Conservation (phyloP, 1,139 yeast species). For the Scheffersomyces cryptocercus region DNA sequence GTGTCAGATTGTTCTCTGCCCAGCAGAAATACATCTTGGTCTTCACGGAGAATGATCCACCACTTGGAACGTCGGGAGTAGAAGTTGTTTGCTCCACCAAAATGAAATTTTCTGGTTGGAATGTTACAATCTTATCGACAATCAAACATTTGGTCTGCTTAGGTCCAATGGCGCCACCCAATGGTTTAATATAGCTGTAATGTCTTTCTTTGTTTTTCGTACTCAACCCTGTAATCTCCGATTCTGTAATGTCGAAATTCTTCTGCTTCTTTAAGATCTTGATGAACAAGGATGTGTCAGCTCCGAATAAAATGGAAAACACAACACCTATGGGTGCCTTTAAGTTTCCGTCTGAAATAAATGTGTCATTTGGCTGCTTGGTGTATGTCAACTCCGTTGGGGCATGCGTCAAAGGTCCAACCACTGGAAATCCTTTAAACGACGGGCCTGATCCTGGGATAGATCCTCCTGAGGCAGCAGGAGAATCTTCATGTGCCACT, state of each 20-base stretch:
- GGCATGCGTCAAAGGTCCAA: constrained; percentile 41
- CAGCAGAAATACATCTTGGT: constrained; percentile 72
- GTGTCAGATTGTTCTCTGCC: constrained; percentile 73
- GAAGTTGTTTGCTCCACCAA: constrained; percentile 66
- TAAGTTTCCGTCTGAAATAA: constrained; percentile 60
- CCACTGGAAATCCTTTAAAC: constrained; percentile 38
- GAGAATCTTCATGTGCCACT: background rate
- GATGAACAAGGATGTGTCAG: constrained; percentile 59
- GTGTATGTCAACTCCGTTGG: constrained; percentile 44
- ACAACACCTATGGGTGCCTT: constrained; percentile 84
- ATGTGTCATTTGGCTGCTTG: constrained; percentile 59
- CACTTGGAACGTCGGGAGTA: constrained; percentile 97
- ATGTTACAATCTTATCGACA: constrained; percentile 67
- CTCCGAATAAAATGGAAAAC: constrained; percentile 69
- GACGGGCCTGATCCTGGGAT: constrained; percentile 7
- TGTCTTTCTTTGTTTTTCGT: constrained; percentile 45
- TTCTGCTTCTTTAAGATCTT: constrained; percentile 65
- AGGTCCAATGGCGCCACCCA: constrained; percentile 86
- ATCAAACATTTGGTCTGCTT: constrained; percentile 86
- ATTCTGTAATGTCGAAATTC: constrained; percentile 62
- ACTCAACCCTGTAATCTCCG: constrained; percentile 43
- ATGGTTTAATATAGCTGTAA: constrained; percentile 77
- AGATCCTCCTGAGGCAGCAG: background rate
- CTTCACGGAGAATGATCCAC: constrained; percentile 73
- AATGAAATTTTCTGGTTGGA: constrained; percentile 58